Percentiles rank a stretch among this genome's conserved stretches.
Evolutionary conservation across 2,329 filamentous ascomycete genomes (phyloP).

Genomic region (Scopulariopsis brevicaulis): DNA sequence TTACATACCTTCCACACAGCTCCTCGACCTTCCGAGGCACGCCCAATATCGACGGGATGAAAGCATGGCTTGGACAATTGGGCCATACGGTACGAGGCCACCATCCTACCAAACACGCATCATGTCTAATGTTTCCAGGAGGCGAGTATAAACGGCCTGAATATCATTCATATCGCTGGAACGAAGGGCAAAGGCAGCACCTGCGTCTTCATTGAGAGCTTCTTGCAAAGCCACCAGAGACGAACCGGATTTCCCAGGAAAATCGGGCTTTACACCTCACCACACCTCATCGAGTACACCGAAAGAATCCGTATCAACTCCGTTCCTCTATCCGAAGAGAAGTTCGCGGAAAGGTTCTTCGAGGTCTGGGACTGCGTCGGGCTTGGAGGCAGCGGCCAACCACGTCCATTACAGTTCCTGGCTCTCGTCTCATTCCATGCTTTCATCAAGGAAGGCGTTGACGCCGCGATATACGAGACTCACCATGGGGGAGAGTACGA

Average conservation of each 20-base stretch:
- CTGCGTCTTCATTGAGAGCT: not conserved
- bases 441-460: not conserved
- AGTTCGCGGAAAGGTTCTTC: not conserved
- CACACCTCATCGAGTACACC: not conserved
- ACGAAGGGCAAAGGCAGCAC: slow-evolving; percentile 1
- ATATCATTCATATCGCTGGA: not conserved
- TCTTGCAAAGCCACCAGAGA: not conserved
- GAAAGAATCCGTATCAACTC: slow-evolving; percentile 1
- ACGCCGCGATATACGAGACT: not conserved
- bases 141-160: not conserved
- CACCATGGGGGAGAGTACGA: not conserved
- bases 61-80: not conserved
- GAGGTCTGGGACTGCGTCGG: not conserved
- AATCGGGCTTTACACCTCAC: not conserved
- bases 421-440: not conserved
- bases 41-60: not conserved
- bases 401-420: not conserved
- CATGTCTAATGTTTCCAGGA: not conserved
- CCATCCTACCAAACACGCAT: not conserved
- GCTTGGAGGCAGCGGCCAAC: not conserved
- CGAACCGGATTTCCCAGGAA: not conserved
- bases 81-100: not conserved
- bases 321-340: not conserved
- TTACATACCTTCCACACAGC: not conserved
- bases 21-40: not conserved